Conservation (phyloP, 2,329 filamentous ascomycete species). For the Exophiala dermatitidis region DNA sequence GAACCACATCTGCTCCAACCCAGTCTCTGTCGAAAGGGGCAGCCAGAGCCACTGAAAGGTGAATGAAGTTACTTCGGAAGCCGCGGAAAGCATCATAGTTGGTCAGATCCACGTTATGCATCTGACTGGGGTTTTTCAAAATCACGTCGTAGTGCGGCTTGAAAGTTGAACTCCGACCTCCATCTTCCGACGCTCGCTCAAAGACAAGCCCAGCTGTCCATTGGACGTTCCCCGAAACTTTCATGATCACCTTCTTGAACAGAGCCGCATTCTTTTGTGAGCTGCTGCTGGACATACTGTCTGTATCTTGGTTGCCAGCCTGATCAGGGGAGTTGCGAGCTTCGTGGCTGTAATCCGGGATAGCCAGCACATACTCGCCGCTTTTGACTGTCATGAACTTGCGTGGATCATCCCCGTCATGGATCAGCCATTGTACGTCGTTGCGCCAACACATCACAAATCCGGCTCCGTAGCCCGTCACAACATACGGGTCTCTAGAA, state of each 20-base stretch:
- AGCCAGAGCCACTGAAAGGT: conserved; percentile 84
- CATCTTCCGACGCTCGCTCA: conserved; percentile 68
- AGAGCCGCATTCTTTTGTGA: conserved; percentile 65
- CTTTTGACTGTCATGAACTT: conserved; percentile 95
- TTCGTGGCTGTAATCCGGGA: conserved; percentile 87
- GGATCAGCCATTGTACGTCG: conserved; percentile 80
- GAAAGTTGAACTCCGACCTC: conserved; percentile 75
- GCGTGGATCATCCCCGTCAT: conserved; percentile 76
- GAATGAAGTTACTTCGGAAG: conserved; percentile 95
- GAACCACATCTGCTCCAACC: conserved; percentile 65
- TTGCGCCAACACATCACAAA: conserved; percentile 99
- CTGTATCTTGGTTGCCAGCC: conserved; percentile 42
- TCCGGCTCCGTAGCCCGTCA: conserved; percentile 86
- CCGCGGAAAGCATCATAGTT: conserved; percentile 87
- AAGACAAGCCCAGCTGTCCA: conserved; percentile 90
- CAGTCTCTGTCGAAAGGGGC: conserved; percentile 84
- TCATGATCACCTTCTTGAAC: conserved; percentile 99
- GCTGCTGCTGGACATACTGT: conserved; percentile 56
- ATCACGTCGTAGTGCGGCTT: conserved; percentile 87
- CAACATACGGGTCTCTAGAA: conserved; percentile 82
- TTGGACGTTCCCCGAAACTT: conserved; percentile 89
- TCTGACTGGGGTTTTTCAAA: conserved; percentile 70
- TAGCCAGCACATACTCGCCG: conserved; percentile 86
- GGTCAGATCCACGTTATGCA: conserved; percentile 46
- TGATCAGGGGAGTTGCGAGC: conserved; percentile 57